phyloP scores from a whole-genome alignment of 805 yeast species.

The Saccharomycopsis guyanensis region DNA sequence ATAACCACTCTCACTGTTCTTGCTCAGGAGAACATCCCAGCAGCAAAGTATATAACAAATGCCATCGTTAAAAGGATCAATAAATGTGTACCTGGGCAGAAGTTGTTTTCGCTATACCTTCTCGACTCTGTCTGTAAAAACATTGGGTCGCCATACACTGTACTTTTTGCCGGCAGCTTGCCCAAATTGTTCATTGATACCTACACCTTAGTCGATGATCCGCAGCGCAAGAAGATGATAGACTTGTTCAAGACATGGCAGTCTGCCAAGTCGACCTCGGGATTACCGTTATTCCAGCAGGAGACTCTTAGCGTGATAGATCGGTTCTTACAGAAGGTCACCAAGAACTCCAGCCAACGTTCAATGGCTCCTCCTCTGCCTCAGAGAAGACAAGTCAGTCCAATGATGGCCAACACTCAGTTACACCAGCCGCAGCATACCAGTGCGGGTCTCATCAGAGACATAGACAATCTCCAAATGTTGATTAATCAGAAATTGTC shows the following conservation, averaged over 20 bases:
- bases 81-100: constrained; percentile 75
- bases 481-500: constrained; percentile 29
- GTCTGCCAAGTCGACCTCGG: constrained; percentile 51
- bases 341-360: constrained; percentile 23
- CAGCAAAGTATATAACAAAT: constrained; percentile 69
- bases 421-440: constrained; percentile 15
- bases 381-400: too few relatives aligned
- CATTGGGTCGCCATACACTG: constrained; percentile 85
- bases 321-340: constrained; percentile 56
- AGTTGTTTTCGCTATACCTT: constrained; percentile 75
- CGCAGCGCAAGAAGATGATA: constrained; percentile 63
- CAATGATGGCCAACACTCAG: not conserved
- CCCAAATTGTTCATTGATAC: constrained; percentile 66
- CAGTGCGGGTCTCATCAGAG: constrained; percentile 27
- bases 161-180: constrained; percentile 61
- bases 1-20: constrained; percentile 76
- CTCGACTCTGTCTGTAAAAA: constrained; percentile 89
- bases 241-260: constrained; percentile 88
- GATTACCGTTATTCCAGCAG: constrained; percentile 62
- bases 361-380: not conserved
- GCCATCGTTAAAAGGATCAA: constrained; percentile 70
- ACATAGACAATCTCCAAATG: constrained; percentile 30
- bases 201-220: constrained; percentile 71
- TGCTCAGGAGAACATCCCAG: constrained; percentile 76
- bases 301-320: constrained; percentile 69